Percentiles rank a stretch among this genome's conserved stretches.
Evolutionary conservation across 148 eudicot species (phyloP).

Genomic region (Linanthus parryae): DNA sequence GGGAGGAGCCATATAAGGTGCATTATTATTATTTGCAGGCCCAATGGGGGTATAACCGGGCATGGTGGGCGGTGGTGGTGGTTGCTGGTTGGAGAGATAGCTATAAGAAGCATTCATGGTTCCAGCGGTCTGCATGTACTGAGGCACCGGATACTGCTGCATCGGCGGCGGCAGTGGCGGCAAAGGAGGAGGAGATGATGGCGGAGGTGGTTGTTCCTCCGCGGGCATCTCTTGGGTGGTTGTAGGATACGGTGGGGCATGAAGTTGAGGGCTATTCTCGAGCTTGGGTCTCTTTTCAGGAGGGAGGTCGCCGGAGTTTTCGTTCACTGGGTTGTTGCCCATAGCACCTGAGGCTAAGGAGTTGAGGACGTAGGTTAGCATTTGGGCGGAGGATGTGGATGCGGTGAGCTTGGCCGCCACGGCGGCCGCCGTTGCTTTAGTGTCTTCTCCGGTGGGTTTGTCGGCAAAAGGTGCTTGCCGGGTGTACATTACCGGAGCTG

Average conservation of each 20-base stretch:
- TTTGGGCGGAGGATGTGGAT: conserved; percentile 80
- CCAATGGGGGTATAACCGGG: conserved; percentile 30
- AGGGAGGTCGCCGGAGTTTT: conserved; percentile 37
- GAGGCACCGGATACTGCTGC: conserved; percentile 54
- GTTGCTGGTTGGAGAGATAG: conserved; percentile 41
- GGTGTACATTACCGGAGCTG: conserved; percentile 52
- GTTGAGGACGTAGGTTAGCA: conserved; percentile 76
- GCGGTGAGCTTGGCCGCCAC: conserved; percentile 88
- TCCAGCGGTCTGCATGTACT: conserved; percentile 48
- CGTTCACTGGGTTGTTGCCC: conserved; percentile 29
- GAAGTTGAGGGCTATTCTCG: conserved; percentile 30
- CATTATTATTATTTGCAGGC: conserved; percentile 5
- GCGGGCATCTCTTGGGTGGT: conserved; percentile 27
- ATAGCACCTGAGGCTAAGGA: conserved; percentile 74
- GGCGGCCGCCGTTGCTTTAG: conserved; percentile 77
- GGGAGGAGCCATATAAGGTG: conserved; percentile 21
- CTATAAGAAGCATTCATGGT: conserved; percentile 34
- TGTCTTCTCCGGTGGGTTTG: conserved; percentile 44
- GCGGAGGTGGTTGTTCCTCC: conserved; percentile 47
- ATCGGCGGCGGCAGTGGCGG: conserved; percentile 63
- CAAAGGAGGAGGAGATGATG: conserved; percentile 60
- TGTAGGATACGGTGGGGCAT: conserved; percentile 28
- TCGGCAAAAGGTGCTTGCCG: conserved; percentile 33
- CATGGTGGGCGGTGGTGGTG: conserved; percentile 23
- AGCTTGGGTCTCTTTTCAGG: conserved; percentile 57